Evolutionary conservation across 352 stramenopile genomes (phyloP).

Genomic region (Blastocystis sp.): DNA sequence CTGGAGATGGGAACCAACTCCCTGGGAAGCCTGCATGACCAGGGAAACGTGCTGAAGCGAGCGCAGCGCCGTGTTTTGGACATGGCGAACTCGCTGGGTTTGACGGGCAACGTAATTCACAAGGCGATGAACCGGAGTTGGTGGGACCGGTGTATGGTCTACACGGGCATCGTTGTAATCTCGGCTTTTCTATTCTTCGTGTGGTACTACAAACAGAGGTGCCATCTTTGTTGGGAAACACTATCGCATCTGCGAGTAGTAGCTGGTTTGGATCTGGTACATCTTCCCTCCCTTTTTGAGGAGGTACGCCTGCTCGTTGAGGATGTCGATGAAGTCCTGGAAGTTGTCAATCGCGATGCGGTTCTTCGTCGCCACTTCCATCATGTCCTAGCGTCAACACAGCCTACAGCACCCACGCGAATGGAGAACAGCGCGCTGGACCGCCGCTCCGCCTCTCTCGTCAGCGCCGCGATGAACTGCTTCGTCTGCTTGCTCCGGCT

Average conservation of each 20-base stretch:
- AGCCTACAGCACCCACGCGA: constrained; percentile 72
- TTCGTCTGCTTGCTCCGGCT: constrained; percentile 78
- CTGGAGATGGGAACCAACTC: constrained; percentile 62
- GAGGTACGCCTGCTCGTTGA: constrained; percentile 82
- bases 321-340: constrained; percentile 80
- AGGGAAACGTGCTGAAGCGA: constrained; percentile 42
- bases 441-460: constrained; percentile 76
- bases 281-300: constrained; percentile 80
- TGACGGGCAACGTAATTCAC: constrained; percentile 55
- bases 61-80: constrained; percentile 44
- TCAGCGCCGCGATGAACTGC: constrained; percentile 79
- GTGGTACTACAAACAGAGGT: constrained; percentile 58
- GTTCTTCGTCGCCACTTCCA: constrained; percentile 68
- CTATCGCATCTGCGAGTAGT: constrained; percentile 61
- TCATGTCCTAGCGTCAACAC: constrained; percentile 70
- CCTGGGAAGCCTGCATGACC: constrained; percentile 30
- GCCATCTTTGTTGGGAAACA: constrained; percentile 25
- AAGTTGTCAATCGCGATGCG: constrained; percentile 81
- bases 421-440: constrained; percentile 79
- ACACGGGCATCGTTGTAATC: constrained; percentile 56
- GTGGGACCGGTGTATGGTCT: constrained; percentile 62
- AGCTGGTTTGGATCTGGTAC: constrained; percentile 76
- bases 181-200: constrained; percentile 40
- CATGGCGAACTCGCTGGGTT: constrained; percentile 61
- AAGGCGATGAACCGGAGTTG: constrained; percentile 58